phyloP scores from a whole-genome alignment of 2,329 filamentous ascomycete species.

The Penicillium sp. region DNA sequence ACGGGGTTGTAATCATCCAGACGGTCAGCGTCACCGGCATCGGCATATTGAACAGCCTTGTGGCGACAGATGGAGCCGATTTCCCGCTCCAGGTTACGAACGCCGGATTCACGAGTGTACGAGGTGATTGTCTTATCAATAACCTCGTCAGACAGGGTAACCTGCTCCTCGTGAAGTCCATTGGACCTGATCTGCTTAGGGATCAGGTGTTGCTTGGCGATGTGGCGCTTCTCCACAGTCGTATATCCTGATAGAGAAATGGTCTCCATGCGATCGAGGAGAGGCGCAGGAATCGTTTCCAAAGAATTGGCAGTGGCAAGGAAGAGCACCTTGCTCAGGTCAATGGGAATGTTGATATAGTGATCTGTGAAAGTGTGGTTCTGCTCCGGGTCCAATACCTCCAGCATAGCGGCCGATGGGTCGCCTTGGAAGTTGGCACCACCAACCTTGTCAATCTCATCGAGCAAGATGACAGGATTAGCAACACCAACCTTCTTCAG shows the following conservation, averaged over 20 bases:
- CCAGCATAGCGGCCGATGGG: conserved; percentile 94
- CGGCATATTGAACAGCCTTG: conserved; percentile 93
- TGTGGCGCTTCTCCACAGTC: conserved; percentile 93
- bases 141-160: conserved; percentile 77
- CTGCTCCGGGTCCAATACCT: conserved; percentile 95
- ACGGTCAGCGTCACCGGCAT: conserved; percentile 75
- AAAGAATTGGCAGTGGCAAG: conserved; percentile 95
- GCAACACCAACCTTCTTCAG: conserved; percentile 93
- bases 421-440: conserved; percentile 91
- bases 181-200: conserved; percentile 94
- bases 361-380: conserved; percentile 95
- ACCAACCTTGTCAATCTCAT: conserved; percentile 97
- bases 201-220: conserved; percentile 88
- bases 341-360: conserved; percentile 93
- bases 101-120: conserved; percentile 94
- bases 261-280: conserved; percentile 96
- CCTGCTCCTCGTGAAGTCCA: conserved; percentile 74
- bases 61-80: conserved; percentile 91
- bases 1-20: conserved; percentile 71
- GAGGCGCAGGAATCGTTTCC: conserved; percentile 90
- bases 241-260: conserved; percentile 94
- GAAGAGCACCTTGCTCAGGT: conserved; percentile 94
- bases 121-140: conserved; percentile 94
- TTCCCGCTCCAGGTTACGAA: conserved; percentile 94
- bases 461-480: conserved; percentile 92